Percentiles rank a stretch among this genome's conserved stretches.
These are phyloP conservation scores for Naematelia aurantialba DNA, from an alignment of 768 basidiomycete genomes.

Conservation along the genomic window DNA sequence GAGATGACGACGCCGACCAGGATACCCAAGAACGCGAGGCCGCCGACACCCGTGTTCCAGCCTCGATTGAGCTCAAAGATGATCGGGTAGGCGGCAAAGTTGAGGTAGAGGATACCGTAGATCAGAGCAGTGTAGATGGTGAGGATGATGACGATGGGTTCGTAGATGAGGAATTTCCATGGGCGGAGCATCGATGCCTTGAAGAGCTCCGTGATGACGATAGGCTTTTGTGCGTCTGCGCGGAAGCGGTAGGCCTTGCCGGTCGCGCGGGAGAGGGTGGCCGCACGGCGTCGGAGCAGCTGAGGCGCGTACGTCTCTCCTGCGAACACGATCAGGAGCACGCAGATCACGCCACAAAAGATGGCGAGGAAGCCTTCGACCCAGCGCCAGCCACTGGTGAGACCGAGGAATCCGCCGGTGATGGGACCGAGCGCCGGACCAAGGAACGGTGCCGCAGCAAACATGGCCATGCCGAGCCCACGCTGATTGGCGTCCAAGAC, in stretches of 20 bases:
- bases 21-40: conserved; percentile 51
- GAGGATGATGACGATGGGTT: conserved; percentile 50
- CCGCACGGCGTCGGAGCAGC: conserved; percentile 44
- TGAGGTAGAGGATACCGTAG: conserved; percentile 44
- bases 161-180: conserved; percentile 50
- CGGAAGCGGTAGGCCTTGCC: conserved; percentile 47
- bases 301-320: conserved; percentile 51
- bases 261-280: conserved; percentile 39
- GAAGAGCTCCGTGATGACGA: conserved; percentile 36
- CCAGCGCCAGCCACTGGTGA: conserved; percentile 50
- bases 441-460: conserved; percentile 46
- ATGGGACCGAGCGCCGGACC: conserved; percentile 51
- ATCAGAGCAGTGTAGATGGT: conserved; percentile 44
- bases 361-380: conserved; percentile 51
- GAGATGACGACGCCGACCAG: conserved; percentile 44
- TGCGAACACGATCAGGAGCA: conserved; percentile 32
- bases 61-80: conserved; percentile 51
- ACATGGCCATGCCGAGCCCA: conserved; percentile 48
- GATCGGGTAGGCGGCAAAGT: conserved; percentile 52
- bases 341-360: conserved; percentile 38
- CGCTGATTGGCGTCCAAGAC: conserved; percentile 45
- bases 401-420: conserved; percentile 51
- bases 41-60: conserved; percentile 51
- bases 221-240: conserved; percentile 36
- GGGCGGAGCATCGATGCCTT: conserved; percentile 45